A percentile compares a stretch with the other conserved stretches of the same genome.
Evolutionary conservation across 1,139 yeast species (phyloP).

Genomic region (Hyphopichia burtonii): DNA sequence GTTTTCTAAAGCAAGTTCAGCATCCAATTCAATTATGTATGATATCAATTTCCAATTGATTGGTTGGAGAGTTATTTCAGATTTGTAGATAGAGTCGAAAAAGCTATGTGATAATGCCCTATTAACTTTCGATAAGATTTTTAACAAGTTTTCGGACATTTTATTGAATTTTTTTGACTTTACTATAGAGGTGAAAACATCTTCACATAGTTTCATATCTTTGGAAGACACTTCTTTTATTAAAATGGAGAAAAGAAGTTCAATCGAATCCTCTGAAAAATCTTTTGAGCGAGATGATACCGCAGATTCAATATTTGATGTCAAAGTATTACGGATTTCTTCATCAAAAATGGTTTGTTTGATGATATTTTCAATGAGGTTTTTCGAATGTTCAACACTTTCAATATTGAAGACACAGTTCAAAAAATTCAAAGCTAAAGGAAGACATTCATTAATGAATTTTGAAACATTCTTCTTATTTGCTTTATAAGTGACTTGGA

Average conservation of each 20-base stretch:
- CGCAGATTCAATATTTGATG: conserved; percentile 17
- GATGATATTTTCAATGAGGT: neutral
- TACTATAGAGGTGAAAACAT: conserved; percentile 37
- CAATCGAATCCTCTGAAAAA: conserved; percentile 14
- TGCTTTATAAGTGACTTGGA: conserved; percentile 22
- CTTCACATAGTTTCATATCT: conserved; percentile 41
- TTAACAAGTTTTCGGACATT: conserved; percentile 39
- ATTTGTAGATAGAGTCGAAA: conserved; percentile 35
- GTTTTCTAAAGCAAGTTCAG: conserved; percentile 47
- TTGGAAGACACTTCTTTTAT: conserved; percentile 23
- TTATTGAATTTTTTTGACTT: conserved; percentile 22
- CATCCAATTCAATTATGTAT: conserved; percentile 47
- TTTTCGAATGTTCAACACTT: neutral
- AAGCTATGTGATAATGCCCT: conserved; percentile 51
- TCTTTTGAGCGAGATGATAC: conserved; percentile 10
- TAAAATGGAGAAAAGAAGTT: conserved; percentile 23
- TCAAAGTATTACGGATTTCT: neutral
- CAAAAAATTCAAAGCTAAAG: neutral
- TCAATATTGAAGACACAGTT: neutral
- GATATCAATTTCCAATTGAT: conserved; percentile 46
- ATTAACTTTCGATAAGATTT: conserved; percentile 36
- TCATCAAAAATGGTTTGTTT: conserved; percentile 1
- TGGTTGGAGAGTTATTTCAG: conserved; percentile 12
- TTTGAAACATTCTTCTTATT: conserved; percentile 31
- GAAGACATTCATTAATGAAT: conserved; percentile 20